A percentile compares a stretch with the other conserved stretches of the same genome.
These are phyloP conservation scores for Xylaria sp. DNA, from an alignment of 2,329 filamentous ascomycete species.

Conservation along the genomic window DNA sequence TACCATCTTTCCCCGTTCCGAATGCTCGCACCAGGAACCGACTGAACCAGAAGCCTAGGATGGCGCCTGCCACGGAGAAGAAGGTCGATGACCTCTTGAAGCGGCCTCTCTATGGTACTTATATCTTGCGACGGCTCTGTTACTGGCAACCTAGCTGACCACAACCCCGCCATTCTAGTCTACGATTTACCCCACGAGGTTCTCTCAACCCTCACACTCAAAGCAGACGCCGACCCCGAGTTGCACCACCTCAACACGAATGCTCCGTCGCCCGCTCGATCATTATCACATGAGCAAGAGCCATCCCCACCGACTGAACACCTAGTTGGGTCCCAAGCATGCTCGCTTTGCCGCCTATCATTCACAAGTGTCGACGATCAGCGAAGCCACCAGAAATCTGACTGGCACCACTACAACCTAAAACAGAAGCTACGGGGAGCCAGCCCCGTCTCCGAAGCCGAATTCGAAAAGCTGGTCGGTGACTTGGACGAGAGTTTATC, in stretches of 20 bases:
- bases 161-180: constrained; percentile 55
- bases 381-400: constrained; percentile 83
- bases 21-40: too few relatives aligned
- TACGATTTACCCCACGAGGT: constrained; percentile 83
- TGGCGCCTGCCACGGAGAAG: constrained; percentile 44
- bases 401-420: constrained; percentile 91
- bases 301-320: constrained; percentile 44
- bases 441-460: constrained; percentile 73
- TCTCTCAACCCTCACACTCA: constrained; percentile 68
- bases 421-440: constrained; percentile 85
- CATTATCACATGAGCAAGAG: constrained; percentile 31
- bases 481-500: constrained; percentile 91
- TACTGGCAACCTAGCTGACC: constrained; percentile 8
- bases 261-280: constrained; percentile 35
- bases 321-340: constrained; percentile 71
- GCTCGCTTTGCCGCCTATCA: constrained; percentile 75
- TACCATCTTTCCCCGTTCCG: neutral
- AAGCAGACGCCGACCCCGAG: constrained; percentile 47
- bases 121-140: neutral
- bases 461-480: constrained; percentile 86
- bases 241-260: constrained; percentile 36
- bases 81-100: constrained; percentile 53
- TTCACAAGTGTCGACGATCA: constrained; percentile 81
- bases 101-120: constrained; percentile 57
- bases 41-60: neutral